These are phyloP conservation scores for Colletotrichum gigasporum DNA, from an alignment of 2,329 filamentous ascomycete genomes.

Conservation along the genomic window DNA sequence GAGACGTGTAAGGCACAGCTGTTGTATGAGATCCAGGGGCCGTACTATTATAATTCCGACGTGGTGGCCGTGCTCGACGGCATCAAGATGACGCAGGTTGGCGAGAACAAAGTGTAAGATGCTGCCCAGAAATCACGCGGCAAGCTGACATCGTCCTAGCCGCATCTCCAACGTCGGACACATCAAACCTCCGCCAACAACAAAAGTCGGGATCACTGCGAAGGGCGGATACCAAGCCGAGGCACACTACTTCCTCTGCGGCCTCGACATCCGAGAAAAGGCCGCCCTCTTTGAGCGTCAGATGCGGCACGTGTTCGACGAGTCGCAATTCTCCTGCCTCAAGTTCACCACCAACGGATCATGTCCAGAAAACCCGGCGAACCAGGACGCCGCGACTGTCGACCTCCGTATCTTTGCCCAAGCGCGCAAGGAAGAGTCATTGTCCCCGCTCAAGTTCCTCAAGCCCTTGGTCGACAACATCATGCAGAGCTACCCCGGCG, in stretches of 20 bases:
- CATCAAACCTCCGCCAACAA: slow-evolving; percentile 37
- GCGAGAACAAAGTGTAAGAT: slow-evolving; percentile 42
- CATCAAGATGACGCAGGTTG: slow-evolving; percentile 56
- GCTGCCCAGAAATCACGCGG: not conserved
- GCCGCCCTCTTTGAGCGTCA: slow-evolving; percentile 52
- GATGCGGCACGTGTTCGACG: slow-evolving; percentile 45
- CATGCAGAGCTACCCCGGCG: slow-evolving; percentile 54
- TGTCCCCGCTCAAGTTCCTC: slow-evolving; percentile 47
- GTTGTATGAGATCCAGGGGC: slow-evolving; percentile 56
- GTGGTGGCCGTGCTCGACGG: slow-evolving; percentile 49
- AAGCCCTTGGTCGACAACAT: slow-evolving; percentile 50
- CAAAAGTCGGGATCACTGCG: slow-evolving; percentile 54
- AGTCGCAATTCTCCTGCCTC: slow-evolving; percentile 44
- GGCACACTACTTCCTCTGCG: slow-evolving; percentile 52
- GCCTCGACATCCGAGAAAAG: slow-evolving; percentile 54
- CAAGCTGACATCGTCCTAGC: not conserved
- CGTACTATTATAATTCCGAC: slow-evolving; percentile 54
- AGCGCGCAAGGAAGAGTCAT: slow-evolving; percentile 47
- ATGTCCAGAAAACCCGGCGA: slow-evolving; percentile 47
- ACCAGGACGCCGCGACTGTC: slow-evolving; percentile 59
- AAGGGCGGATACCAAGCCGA: slow-evolving; percentile 56
- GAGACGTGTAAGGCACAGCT: slow-evolving; percentile 48
- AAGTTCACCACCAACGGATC: slow-evolving; percentile 47
- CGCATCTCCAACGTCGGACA: slow-evolving; percentile 36
- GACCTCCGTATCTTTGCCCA: slow-evolving; percentile 57